These are phyloP conservation scores for Sarcodon aspratus DNA, from an alignment of 768 basidiomycete genomes.

Conservation along the genomic window DNA sequence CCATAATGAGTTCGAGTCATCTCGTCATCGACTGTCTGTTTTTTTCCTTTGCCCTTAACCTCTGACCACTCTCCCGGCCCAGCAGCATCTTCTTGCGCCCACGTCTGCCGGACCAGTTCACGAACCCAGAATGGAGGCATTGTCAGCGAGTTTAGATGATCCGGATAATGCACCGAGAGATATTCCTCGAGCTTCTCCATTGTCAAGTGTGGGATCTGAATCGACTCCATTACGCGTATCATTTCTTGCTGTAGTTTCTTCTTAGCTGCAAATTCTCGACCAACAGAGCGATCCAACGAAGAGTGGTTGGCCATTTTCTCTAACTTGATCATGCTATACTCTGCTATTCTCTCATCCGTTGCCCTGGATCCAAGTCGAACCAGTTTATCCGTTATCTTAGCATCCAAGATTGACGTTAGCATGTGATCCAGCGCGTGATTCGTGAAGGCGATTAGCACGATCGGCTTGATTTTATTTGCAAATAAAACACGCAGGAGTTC, in stretches of 20 bases:
- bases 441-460: slow-evolving; percentile 49
- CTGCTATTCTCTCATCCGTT: slow-evolving; percentile 43
- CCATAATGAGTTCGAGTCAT: slow-evolving; percentile 5
- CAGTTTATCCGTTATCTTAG: slow-evolving; percentile 46
- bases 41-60: slow-evolving; percentile 3
- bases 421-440: slow-evolving; percentile 77
- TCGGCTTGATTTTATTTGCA: slow-evolving; percentile 33
- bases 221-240: slow-evolving; percentile 16
- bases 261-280: slow-evolving; percentile 28
- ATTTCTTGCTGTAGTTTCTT: slow-evolving; percentile 27
- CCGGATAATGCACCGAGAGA: slow-evolving; percentile 33
- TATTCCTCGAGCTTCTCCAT: slow-evolving; percentile 25
- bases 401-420: slow-evolving; percentile 52
- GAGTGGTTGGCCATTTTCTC: slow-evolving; percentile 34
- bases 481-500: slow-evolving; percentile 62
- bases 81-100: slow-evolving; percentile 6
- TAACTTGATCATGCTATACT: slow-evolving; percentile 49
- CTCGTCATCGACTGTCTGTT: neutral
- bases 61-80: slow-evolving; percentile 25
- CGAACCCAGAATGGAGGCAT: slow-evolving; percentile 39
- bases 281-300: slow-evolving; percentile 25
- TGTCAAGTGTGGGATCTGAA: slow-evolving; percentile 18
- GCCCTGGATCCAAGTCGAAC: slow-evolving; percentile 63
- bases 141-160: slow-evolving; percentile 30
- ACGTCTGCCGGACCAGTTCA: slow-evolving; percentile 5